Conservation (phyloP, 2,329 filamentous ascomycete genomes). For the Penicillium sp. region DNA sequence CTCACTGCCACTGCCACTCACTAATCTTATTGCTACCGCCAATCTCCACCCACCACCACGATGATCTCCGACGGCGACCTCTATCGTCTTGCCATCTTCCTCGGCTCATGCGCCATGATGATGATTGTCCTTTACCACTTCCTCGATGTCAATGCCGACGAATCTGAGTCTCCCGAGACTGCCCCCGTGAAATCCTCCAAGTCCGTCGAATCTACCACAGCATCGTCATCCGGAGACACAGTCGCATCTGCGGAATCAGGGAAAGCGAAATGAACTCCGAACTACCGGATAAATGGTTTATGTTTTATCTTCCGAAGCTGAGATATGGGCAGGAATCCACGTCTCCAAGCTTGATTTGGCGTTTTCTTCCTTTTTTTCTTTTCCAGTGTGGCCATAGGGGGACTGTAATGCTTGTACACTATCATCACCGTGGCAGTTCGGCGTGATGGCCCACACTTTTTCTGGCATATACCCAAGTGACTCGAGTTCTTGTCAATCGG, state of each 20-base stretch:
- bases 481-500: no score
- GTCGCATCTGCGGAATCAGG: slow-evolving; percentile 3
- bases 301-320: neutral
- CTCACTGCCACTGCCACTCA: neutral
- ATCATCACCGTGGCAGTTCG: neutral
- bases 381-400: neutral
- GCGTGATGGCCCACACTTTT: neutral
- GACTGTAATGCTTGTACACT: slow-evolving; percentile 18
- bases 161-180: slow-evolving; percentile 40
- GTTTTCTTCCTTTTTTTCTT: no score
- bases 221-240: slow-evolving; percentile 6
- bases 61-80: slow-evolving; percentile 97
- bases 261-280: slow-evolving; percentile 7
- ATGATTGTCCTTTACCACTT: slow-evolving; percentile 96
- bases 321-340: slow-evolving; percentile 7
- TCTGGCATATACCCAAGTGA: neutral
- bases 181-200: slow-evolving; percentile 15
- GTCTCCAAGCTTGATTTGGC: neutral
- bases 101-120: slow-evolving; percentile 86
- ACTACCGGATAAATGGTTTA: neutral
- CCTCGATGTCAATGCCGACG: slow-evolving; percentile 86
- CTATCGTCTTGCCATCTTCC: slow-evolving; percentile 89
- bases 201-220: slow-evolving; percentile 10
- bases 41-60: slow-evolving; percentile 43
- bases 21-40: neutral